Conservation (phyloP, 1,284 basidiomycete genomes). For the Termitomyces sp. region DNA sequence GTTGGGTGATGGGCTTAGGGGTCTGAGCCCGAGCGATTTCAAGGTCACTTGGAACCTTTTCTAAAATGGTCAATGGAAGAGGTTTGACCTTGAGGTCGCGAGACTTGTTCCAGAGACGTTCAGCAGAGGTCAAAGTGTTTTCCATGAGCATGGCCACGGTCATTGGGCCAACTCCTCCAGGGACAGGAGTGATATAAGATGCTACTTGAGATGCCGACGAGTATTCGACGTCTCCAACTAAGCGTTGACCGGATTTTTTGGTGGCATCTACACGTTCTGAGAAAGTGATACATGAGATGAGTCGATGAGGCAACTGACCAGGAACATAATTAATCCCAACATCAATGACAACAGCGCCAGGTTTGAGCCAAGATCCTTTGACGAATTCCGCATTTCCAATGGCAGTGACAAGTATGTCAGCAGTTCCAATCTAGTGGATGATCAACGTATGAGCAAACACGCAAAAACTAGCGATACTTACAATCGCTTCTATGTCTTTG, state of each 20-base stretch:
- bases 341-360: conserved; percentile 90
- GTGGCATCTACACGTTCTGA: conserved; percentile 57
- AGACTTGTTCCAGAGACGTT: conserved; percentile 70
- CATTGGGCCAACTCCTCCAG: conserved; percentile 98
- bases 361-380: conserved; percentile 94
- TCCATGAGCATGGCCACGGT: conserved; percentile 98
- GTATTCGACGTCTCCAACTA: conserved; percentile 96
- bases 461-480: conserved; percentile 33
- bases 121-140: conserved; percentile 86
- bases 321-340: conserved; percentile 98
- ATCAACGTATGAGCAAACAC: conserved; percentile 3
- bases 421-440: conserved; percentile 61
- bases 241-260: conserved; percentile 93
- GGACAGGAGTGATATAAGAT: conserved; percentile 93
- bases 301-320: conserved; percentile 40
- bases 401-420: conserved; percentile 92
- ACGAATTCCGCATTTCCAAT: conserved; percentile 91
- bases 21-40: conserved; percentile 95
- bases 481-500: conserved; percentile 73
- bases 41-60: conserved; percentile 93
- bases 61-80: conserved; percentile 72
- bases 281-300: background rate
- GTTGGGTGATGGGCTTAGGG: conserved; percentile 82
- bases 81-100: conserved; percentile 72
- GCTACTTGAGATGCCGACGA: conserved; percentile 74